A percentile compares a stretch with the other conserved stretches of the same genome.
phyloP scores from a whole-genome alignment of 176 grass and related monocot species.

The Hordeum marinum region DNA sequence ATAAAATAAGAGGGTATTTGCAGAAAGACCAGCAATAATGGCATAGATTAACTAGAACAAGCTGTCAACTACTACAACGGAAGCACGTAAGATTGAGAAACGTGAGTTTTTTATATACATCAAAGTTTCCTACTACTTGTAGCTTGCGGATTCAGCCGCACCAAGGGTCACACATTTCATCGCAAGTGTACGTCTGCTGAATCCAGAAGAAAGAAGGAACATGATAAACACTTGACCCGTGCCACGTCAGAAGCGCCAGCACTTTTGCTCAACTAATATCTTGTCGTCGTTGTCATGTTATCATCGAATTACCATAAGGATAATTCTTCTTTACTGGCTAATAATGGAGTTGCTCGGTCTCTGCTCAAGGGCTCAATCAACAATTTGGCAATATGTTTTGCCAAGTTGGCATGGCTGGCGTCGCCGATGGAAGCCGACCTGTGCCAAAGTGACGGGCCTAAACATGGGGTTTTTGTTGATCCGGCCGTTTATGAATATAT shows the following conservation, averaged over 20 bases:
- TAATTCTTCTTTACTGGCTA: not conserved
- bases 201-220: not conserved
- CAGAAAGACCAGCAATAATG: not conserved
- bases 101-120: not conserved
- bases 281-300: not conserved
- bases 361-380: not conserved
- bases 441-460: not conserved
- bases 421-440: not conserved
- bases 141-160: not conserved
- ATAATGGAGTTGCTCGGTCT: constrained; percentile 1
- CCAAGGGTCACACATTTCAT: not conserved
- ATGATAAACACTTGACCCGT: not conserved
- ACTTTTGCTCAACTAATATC: not conserved
- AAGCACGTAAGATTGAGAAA: no score
- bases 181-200: not conserved
- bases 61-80: not conserved
- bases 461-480: not conserved
- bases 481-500: no score
- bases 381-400: not conserved
- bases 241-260: not conserved
- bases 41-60: not conserved
- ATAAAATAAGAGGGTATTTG: not conserved
- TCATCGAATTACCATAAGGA: not conserved
- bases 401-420: not conserved
- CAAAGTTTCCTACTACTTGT: not conserved